Conservation (phyloP, 2,329 filamentous ascomycete genomes). For the Hypoxylon rubiginosum region DNA sequence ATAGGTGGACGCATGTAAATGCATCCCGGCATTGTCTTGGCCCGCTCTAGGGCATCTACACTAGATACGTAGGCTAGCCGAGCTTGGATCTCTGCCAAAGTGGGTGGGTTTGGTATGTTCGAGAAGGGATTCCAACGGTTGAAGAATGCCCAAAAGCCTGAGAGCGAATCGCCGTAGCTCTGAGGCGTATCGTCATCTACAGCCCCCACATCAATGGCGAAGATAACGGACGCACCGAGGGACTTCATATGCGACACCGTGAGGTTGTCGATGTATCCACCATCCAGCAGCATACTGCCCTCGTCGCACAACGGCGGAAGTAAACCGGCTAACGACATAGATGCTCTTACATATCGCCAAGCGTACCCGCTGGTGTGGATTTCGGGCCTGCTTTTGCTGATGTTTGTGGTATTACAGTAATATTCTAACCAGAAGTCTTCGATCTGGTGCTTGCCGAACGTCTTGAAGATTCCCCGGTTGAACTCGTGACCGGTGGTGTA, state of each 20-base stretch:
- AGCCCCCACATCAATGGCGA: slow-evolving; percentile 93
- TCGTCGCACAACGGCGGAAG: slow-evolving; percentile 96
- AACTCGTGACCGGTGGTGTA: slow-evolving; percentile 99
- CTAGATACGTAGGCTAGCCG: slow-evolving; percentile 94
- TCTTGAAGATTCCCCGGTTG: slow-evolving; percentile 98
- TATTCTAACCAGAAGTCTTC: slow-evolving; percentile 99
- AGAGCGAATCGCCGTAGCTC: slow-evolving; percentile 91
- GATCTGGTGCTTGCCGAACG: slow-evolving; percentile 95
- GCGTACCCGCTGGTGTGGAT: slow-evolving; percentile 97
- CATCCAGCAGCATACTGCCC: slow-evolving; percentile 95
- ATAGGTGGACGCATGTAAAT: slow-evolving; percentile 97
- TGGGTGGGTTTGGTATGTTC: slow-evolving; percentile 88
- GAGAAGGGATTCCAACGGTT: slow-evolving; percentile 99
- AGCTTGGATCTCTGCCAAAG: slow-evolving; percentile 94
- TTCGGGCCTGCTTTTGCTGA: slow-evolving; percentile 91
- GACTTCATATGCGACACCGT: slow-evolving; percentile 98
- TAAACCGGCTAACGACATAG: slow-evolving; percentile 94
- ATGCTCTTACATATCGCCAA: slow-evolving; percentile 96
- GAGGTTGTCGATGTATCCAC: slow-evolving; percentile 96
- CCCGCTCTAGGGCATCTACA: slow-evolving; percentile 92
- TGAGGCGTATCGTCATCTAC: slow-evolving; percentile 94
- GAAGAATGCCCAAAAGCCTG: slow-evolving; percentile 92
- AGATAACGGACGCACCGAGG: slow-evolving; percentile 92
- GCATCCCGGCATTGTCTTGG: slow-evolving; percentile 91
- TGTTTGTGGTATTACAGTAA: slow-evolving; percentile 99